Percentiles rank a stretch among this genome's conserved stretches.
These are phyloP conservation scores for Pisolithus thermaeus DNA, from an alignment of 1,284 basidiomycete species.

Conservation along the genomic window DNA sequence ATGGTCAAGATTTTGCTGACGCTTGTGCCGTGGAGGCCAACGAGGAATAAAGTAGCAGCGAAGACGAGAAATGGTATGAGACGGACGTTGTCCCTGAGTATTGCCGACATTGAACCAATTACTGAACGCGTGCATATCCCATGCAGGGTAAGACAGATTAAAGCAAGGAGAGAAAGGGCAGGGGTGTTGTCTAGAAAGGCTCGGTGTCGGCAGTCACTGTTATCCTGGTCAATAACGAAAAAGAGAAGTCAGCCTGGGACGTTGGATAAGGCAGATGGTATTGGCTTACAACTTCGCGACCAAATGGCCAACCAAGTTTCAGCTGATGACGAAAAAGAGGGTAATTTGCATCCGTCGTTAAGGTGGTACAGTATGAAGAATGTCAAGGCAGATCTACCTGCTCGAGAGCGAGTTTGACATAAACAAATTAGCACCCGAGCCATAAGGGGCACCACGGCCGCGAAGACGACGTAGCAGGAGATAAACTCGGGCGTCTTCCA, in stretches of 20 bases:
- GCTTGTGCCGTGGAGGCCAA: slow-evolving; percentile 84
- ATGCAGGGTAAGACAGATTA: slow-evolving; percentile 43
- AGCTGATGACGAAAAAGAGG: slow-evolving; percentile 53
- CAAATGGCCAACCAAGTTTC: slow-evolving; percentile 64
- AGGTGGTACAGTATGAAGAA: slow-evolving; percentile 2
- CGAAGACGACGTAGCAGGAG: slow-evolving; percentile 65
- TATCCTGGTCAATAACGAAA: slow-evolving; percentile 51
- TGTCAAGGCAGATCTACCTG: slow-evolving; percentile 1
- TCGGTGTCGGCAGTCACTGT: slow-evolving; percentile 82
- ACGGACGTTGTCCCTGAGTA: slow-evolving; percentile 30
- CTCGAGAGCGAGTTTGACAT: slow-evolving; percentile 26
- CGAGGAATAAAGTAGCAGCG: slow-evolving; percentile 66
- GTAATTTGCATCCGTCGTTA: slow-evolving; percentile 76
- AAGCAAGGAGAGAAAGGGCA: slow-evolving; percentile 49
- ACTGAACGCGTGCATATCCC: slow-evolving; percentile 33
- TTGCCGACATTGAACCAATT: slow-evolving; percentile 21
- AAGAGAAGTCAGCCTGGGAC: not conserved
- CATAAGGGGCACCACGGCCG: slow-evolving; percentile 71
- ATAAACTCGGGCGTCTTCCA: slow-evolving; percentile 86
- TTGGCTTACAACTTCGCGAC: slow-evolving; percentile 55
- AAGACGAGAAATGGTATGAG: slow-evolving; percentile 52
- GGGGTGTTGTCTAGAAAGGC: slow-evolving; percentile 74
- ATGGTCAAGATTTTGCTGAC: slow-evolving; percentile 76
- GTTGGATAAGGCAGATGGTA: not conserved
- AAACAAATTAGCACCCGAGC: slow-evolving; percentile 74